Evolutionary conservation across 352 stramenopile genomes (phyloP).

Genomic region (Blastocystis sp.): DNA sequence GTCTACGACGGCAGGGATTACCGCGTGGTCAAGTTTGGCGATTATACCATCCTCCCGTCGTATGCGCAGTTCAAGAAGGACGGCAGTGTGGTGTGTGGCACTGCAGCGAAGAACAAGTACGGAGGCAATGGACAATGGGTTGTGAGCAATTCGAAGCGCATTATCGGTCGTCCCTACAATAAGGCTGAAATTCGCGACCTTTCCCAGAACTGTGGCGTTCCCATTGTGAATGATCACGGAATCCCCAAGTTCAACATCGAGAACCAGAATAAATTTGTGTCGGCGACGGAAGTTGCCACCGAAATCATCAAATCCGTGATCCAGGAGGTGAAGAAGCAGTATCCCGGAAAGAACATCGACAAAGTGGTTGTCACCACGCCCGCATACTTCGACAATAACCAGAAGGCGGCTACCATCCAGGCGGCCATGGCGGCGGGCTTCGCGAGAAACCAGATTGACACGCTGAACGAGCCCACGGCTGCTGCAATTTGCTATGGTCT

Average conservation of each 20-base stretch:
- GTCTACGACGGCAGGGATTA: slow-evolving; percentile 88
- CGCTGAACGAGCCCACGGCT: slow-evolving; percentile 62
- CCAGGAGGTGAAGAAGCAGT: slow-evolving; percentile 68
- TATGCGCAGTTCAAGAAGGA: slow-evolving; percentile 4
- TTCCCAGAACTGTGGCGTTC: slow-evolving; percentile 80
- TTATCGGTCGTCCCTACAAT: slow-evolving; percentile 15
- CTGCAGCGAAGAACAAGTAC: slow-evolving; percentile 3
- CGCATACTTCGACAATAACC: slow-evolving; percentile 58
- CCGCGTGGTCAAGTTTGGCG: slow-evolving; percentile 87
- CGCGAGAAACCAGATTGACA: neutral
- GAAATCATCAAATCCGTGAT: slow-evolving; percentile 3
- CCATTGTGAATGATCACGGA: neutral
- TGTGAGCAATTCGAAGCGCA: slow-evolving; percentile 14
- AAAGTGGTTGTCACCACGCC: slow-evolving; percentile 42
- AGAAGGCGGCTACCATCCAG: slow-evolving; percentile 16
- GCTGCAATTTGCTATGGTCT: slow-evolving; percentile 37
- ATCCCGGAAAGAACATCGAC: neutral
- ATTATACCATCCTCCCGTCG: slow-evolving; percentile 82
- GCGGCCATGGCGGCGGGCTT: slow-evolving; percentile 38
- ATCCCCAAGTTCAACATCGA: slow-evolving; percentile 1
- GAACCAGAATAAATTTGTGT: neutral
- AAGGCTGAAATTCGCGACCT: slow-evolving; percentile 72
- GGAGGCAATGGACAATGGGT: neutral
- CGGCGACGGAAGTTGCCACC: neutral
- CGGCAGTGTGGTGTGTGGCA: neutral